Evolutionary conservation across 108 stramenopile genomes (phyloP), one percentile per base, ranked within the genome.

Genomic region (Cyclostephanos tholiformis): DNA sequence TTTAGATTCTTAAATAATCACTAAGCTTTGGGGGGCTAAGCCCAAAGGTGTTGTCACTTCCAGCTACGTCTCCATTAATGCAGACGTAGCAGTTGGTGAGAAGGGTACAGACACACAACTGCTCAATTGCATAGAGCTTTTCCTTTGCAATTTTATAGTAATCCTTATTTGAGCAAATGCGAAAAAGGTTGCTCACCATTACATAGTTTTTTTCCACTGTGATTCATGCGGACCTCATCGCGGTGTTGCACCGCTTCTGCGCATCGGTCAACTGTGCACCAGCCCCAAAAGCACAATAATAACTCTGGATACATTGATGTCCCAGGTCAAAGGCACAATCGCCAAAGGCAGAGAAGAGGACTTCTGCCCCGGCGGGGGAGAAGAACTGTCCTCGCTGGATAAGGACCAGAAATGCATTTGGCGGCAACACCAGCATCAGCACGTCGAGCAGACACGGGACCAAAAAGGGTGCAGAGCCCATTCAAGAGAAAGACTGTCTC

Each of bases 401-500:
- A 1, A 10, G 5, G 4, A 23, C 17, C 0, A 67, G 63, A 41
- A 67, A 75, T 6, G 20, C 12, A 26, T 75, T 20, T 35, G 20
- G 10, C 7, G 7, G 58, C n/a, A 30, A 67, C 17, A 35, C 44
- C 66, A 9, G 30, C 35, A 29, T 75, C 66, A 27, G 19, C 25
- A 20, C 16, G 30, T 11, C 63, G n/a, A 14, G 36, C 65, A 39
- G 67, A 61, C 14, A 75, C 65, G 10, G 74, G 74, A 9, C 74
- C 74, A 75, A 61, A 75, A 3, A 75, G 16, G 17, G 56, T 56
- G 25, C 19, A 36, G 44, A 75, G 58, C n/a, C 74, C 66, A 58
- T 75, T 75, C 29, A 65, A 65, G 14, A 75, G 29, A 19, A 41
- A 30, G 20, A 67, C 36, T 14, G 66, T 75, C 35, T 75, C 67